Base-by-base conservation (phyloP, 768 basidiomycete species). In the Rhodotorula taiwanensis region DNA sequence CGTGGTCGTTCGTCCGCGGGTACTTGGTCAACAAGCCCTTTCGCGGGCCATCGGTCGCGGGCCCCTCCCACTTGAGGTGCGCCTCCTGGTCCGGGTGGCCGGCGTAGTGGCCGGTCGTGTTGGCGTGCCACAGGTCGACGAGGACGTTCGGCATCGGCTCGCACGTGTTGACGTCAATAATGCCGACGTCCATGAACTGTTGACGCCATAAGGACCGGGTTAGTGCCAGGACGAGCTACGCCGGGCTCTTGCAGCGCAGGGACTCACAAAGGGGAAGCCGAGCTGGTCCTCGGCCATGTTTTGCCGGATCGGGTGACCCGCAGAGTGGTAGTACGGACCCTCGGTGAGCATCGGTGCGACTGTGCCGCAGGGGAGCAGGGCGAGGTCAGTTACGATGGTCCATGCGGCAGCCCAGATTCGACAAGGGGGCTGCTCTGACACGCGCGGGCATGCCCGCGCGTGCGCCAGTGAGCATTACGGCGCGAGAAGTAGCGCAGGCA, bases 221-320 rank as follows among this genome's bases (percentile, higher is more conserved):
- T 18, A 50, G 48, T 16, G n/a, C n/a, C 18, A 18, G 16, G 47
- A 14, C 18, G 18, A 3, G 21, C 16, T 13, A 36, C 33, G 18
- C 31, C 1, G 44, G 3, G 23, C 20, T n/a, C 31, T 1, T 10
- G 14, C 9, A 20, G 28, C n/a, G 54, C 23, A 23, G 31, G 20
- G 23, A 55, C 68, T 25, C 47, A 71, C 66, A 71, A 74, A 74
- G 28, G 71, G 71, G 14, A 75, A 53, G 31, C 75, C 75, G 27
- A 72, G 69, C 62, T 75, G 73, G 63, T 73, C 69, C 58, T 75
- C 75, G 14, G 74, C 75, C 70, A 75, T 72, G 70, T 75, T 74
- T 52, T 72, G 71, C 27, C 74, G 71, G 49, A 75, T 72, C 0
- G 74, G 75, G 64, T 75, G 75, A 5, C 74, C 74, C 45, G 58